These are phyloP conservation scores for Trypanosoma grayi DNA, from an alignment of 208 protist species.

Conservation along the genomic window DNA sequence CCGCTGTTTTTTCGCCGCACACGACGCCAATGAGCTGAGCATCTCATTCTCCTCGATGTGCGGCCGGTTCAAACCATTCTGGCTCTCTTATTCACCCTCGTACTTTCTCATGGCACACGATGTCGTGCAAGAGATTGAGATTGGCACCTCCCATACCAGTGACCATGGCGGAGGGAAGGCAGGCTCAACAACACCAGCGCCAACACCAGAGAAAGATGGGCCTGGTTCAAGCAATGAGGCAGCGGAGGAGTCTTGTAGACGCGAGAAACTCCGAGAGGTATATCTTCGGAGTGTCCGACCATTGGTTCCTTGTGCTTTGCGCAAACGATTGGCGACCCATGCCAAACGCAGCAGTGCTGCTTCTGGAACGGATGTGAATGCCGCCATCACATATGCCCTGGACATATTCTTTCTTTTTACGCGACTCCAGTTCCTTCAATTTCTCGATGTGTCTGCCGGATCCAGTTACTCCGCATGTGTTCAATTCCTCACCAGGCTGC, in stretches of 20 bases:
- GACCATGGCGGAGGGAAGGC: background rate
- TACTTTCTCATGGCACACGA: slow-evolving; percentile 22
- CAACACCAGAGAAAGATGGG: too few relatives aligned
- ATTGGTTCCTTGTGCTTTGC: slow-evolving; percentile 10
- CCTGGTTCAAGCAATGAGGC: background rate
- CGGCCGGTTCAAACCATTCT: slow-evolving; percentile 10
- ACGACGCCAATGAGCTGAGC: slow-evolving; percentile 14
- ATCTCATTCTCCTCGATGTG: slow-evolving; percentile 4
- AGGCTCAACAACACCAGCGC: background rate
- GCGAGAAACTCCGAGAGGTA: slow-evolving; percentile 10
- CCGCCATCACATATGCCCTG: slow-evolving; percentile 17
- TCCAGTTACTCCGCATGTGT: slow-evolving; percentile 22
- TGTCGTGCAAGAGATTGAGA: slow-evolving; percentile 16
- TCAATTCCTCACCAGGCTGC: slow-evolving; percentile 14
- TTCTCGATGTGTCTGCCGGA: slow-evolving; percentile 5
- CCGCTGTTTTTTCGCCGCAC: slow-evolving; percentile 13
- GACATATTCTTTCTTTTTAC: slow-evolving; percentile 29
- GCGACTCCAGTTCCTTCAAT: slow-evolving; percentile 23
- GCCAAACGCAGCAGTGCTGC: slow-evolving; percentile 1
- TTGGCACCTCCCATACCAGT: background rate
- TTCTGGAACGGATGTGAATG: slow-evolving; percentile 4
- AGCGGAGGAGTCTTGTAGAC: background rate
- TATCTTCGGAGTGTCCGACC: slow-evolving; percentile 13
- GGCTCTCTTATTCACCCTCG: slow-evolving; percentile 11
- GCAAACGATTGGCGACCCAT: slow-evolving; percentile 8